Conservation (phyloP, 148 eudicot genomes). For the Silene conica region DNA sequence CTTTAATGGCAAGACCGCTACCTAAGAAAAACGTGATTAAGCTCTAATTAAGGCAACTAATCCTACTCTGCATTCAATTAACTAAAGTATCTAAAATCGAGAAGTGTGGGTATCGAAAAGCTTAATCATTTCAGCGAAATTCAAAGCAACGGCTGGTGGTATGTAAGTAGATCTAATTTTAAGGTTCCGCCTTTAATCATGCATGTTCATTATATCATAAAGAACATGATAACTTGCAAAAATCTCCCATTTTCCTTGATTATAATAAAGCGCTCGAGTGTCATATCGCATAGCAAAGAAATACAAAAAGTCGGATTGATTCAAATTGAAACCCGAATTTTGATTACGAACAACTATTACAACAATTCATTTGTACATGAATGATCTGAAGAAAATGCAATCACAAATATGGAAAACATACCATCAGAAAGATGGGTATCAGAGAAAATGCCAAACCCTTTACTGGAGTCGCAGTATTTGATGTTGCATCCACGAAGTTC, state of each 20-base stretch:
- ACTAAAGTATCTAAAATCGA: too few relatives aligned
- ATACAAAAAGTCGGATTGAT: neutral
- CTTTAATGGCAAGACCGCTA: too few relatives aligned
- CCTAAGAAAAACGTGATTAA: too few relatives aligned
- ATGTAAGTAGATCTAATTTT: neutral
- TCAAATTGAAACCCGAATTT: neutral
- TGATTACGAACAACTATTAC: neutral
- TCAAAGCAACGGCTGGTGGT: neutral
- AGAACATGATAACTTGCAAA: neutral
- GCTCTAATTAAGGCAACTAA: too few relatives aligned
- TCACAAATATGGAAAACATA: slow-evolving; percentile 19
- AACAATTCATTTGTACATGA: neutral
- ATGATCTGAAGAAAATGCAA: neutral
- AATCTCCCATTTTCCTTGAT: neutral
- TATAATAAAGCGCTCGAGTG: neutral
- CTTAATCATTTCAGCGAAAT: neutral
- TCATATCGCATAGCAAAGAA: neutral
- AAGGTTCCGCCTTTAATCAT: too few relatives aligned
- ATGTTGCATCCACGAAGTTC: slow-evolving; percentile 70
- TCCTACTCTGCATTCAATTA: too few relatives aligned
- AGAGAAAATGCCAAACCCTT: slow-evolving; percentile 76
- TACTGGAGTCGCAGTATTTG: slow-evolving; percentile 62
- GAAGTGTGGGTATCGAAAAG: neutral
- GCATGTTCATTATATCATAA: too few relatives aligned
- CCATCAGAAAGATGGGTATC: slow-evolving; percentile 53